Percentiles rank a stretch among this genome's conserved stretches.
These are phyloP conservation scores for Ophiocordyceps unilateralis DNA, from an alignment of 2,329 filamentous ascomycete genomes.

Conservation along the genomic window DNA sequence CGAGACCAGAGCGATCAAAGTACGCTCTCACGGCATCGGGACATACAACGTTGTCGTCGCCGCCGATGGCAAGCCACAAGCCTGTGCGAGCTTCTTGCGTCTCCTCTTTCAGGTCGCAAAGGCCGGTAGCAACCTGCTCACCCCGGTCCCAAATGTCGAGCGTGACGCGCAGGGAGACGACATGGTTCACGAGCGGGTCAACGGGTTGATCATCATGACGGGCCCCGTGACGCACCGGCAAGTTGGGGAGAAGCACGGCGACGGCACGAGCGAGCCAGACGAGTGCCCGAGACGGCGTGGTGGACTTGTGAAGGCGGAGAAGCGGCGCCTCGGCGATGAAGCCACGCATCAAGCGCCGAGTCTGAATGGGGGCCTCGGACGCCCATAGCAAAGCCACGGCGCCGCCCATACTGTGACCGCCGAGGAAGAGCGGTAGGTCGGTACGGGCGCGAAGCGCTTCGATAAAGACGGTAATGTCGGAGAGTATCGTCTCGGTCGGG, in stretches of 20 bases:
- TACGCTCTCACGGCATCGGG: neutral
- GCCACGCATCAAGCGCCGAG: neutral
- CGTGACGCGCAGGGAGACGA: neutral
- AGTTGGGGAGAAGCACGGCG: neutral
- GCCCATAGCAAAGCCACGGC: neutral
- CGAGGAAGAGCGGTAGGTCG: neutral
- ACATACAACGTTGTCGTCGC: neutral
- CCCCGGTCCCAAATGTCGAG: neutral
- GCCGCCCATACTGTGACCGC: conserved; percentile 1
- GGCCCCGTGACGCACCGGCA: neutral
- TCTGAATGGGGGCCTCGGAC: neutral
- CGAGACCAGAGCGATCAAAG: neutral
- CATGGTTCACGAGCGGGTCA: neutral
- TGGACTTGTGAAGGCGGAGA: neutral
- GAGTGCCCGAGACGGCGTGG: neutral
- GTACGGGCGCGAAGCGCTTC: neutral
- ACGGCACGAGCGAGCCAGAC: neutral
- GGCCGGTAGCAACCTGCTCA: neutral
- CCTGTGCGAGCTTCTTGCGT: no score
- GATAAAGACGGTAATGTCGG: neutral
- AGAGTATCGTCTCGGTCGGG: neutral
- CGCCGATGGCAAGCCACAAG: neutral
- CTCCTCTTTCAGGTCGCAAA: neutral
- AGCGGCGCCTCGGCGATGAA: neutral
- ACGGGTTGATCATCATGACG: neutral